These are phyloP conservation scores for Cytospora mali DNA, from an alignment of 2,329 filamentous ascomycete genomes.

Conservation along the genomic window DNA sequence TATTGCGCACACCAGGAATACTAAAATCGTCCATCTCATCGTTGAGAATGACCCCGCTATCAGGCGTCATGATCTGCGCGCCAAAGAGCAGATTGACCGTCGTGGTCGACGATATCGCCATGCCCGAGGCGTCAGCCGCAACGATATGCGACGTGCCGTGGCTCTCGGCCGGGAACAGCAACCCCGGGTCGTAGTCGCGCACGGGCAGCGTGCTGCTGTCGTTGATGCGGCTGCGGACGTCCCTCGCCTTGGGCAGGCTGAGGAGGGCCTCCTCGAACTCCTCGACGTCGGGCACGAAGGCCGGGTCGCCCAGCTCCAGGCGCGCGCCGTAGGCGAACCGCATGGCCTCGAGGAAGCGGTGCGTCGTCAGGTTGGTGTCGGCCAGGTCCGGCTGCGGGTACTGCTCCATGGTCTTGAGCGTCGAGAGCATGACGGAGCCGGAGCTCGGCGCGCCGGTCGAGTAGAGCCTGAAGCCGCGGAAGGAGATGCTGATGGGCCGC, in stretches of 20 bases:
- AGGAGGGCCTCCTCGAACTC: slow-evolving; percentile 71
- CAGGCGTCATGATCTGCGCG: slow-evolving; percentile 74
- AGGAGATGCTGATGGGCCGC: slow-evolving; percentile 63
- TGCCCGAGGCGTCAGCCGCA: slow-evolving; percentile 69
- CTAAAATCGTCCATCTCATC: slow-evolving; percentile 81
- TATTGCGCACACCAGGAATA: slow-evolving; percentile 75
- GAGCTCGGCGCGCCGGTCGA: slow-evolving; percentile 74
- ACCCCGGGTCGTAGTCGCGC: slow-evolving; percentile 71
- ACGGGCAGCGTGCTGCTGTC: slow-evolving; percentile 73
- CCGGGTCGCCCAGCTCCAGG: slow-evolving; percentile 79
- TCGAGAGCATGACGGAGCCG: slow-evolving; percentile 73
- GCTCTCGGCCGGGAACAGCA: slow-evolving; percentile 67
- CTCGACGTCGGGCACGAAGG: slow-evolving; percentile 66
- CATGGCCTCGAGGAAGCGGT: slow-evolving; percentile 85
- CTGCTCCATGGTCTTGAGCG: slow-evolving; percentile 81
- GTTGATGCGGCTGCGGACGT: slow-evolving; percentile 67
- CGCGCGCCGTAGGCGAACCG: slow-evolving; percentile 84
- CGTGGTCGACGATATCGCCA: slow-evolving; percentile 81
- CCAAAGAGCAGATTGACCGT: slow-evolving; percentile 90
- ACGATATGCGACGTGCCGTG: slow-evolving; percentile 76
- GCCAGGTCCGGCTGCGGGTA: slow-evolving; percentile 61
- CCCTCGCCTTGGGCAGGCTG: slow-evolving; percentile 57
- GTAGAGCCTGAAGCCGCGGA: slow-evolving; percentile 71
- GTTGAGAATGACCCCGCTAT: slow-evolving; percentile 81
- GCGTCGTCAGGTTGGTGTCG: slow-evolving; percentile 69